Percentiles rank a stretch among this genome's conserved stretches.
phyloP scores from a whole-genome alignment of 2,329 filamentous ascomycete species.

The Botrytis paeoniae region DNA sequence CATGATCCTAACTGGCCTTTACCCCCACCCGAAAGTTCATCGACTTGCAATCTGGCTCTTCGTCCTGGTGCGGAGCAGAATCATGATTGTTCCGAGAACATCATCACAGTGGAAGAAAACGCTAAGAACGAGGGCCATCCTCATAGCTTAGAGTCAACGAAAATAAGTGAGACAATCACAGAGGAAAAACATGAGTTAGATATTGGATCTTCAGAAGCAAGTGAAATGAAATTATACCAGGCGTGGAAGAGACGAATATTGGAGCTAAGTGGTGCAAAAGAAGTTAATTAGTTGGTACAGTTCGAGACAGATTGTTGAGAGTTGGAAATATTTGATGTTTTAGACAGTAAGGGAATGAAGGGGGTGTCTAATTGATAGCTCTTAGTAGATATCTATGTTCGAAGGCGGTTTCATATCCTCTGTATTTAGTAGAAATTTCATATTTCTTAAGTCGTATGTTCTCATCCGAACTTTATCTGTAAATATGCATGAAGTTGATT shows the following conservation, averaged over 20 bases:
- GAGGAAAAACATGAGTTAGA: neutral
- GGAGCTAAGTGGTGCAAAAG: neutral
- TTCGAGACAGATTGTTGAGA: neutral
- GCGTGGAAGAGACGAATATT: neutral
- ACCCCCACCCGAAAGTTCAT: neutral
- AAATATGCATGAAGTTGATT: neutral
- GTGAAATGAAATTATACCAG: neutral
- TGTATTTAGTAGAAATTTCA: neutral
- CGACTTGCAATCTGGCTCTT: neutral
- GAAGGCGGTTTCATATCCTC: neutral
- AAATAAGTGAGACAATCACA: neutral
- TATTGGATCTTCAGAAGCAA: neutral
- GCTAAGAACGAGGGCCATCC: rapidly evolving
- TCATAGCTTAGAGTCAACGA: neutral
- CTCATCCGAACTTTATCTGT: neutral
- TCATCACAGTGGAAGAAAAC: neutral
- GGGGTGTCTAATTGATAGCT: neutral
- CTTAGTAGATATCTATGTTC: neutral
- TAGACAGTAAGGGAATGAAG: rapidly evolving
- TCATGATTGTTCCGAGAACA: no score
- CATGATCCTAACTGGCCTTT: neutral
- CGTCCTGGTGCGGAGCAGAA: no score
- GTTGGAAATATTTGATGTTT: neutral
- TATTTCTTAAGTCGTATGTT: neutral
- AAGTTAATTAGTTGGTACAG: neutral